Base-by-base conservation (phyloP, 495 filamentous ascomycete genomes). In the Talaromyces trachyspermus region DNA sequence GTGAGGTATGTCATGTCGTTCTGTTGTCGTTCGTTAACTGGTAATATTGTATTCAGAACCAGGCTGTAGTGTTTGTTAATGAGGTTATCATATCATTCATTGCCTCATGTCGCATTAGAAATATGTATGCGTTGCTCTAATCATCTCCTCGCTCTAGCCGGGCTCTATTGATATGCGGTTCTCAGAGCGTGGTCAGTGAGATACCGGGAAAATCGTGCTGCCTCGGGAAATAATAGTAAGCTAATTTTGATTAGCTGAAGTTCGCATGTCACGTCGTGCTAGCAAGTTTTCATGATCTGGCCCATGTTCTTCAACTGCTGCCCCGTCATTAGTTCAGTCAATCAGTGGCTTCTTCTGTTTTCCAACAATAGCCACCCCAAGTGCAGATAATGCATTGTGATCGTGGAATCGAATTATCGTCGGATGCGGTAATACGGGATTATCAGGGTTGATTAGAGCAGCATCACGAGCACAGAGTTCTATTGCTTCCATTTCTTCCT, bases 401-500 rank as follows among this genome's bases (percentile, higher is more conserved):
- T 96, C 90, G 49, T 74, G 75, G 2, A 88, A 80, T 25, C 83
- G 75, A 36, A 96, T 79, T 49, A 98, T 95, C 14, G 77, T 79
- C 42, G 81, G 80, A 5, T 89, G 79, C 2, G 92, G 89, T 9
- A 96, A 64, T 79, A 88, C 85, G 0, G 89, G 92, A 49, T 95
- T 95, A 40, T 90, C 86, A 0, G 83, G 82, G 54, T 87, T 86
- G 37, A 98, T 80, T 49, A 85, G 80, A 18, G 85, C 81, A 5
- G 92, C 91, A 49, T 97, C 90, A 61, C 89, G 89, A 2, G 92
- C 92, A 0, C 94, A 87, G 63, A 92, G 85, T 56, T 95, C 88
- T 51, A 97, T 97, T 6, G 89, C 88, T 57, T 95, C 89, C 86
- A 98, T 95, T 68, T 98, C 94, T 54, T 95, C 89, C 59, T 94